These are phyloP conservation scores for Yamadazyma sp. DNA, from an alignment of 805 yeast species.

Conservation along the genomic window DNA sequence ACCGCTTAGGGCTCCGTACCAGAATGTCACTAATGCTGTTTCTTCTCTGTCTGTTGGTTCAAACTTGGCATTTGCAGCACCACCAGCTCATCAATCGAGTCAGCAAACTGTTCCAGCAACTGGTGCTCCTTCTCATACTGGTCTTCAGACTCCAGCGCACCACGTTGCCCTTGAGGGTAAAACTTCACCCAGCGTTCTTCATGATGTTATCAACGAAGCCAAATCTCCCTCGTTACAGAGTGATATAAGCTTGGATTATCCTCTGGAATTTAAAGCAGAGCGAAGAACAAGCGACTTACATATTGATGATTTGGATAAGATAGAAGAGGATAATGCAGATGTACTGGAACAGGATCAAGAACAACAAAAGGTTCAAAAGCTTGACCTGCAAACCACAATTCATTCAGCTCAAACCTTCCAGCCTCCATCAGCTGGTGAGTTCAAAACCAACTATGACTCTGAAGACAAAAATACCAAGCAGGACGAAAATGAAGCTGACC, in stretches of 20 bases:
- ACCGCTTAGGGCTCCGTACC: slow-evolving; percentile 10
- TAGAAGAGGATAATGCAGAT: neutral
- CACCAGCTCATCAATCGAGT: neutral
- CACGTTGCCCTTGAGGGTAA: neutral
- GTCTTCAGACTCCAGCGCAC: slow-evolving; percentile 1
- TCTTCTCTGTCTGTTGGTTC: slow-evolving; percentile 16
- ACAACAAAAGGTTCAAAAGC: neutral
- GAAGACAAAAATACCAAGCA: too few species aligned
- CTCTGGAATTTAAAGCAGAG: slow-evolving; percentile 24
- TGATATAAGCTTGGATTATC: slow-evolving; percentile 32
- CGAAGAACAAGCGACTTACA: slow-evolving; percentile 11
- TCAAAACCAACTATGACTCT: slow-evolving; percentile 3
- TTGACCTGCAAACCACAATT: slow-evolving; percentile 7
- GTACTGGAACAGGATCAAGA: neutral
- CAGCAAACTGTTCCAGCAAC: neutral
- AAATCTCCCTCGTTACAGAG: slow-evolving; percentile 33
- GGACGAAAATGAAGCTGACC: neutral
- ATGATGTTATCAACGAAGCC: slow-evolving; percentile 13
- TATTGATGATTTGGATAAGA: neutral
- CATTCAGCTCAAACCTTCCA: neutral
- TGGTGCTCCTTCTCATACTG: neutral
- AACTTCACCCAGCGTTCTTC: neutral
- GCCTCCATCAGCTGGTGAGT: slow-evolving; percentile 1
- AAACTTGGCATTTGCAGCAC: slow-evolving; percentile 4
- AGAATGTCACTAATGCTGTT: slow-evolving; percentile 10